Conservation (phyloP, 2,329 filamentous ascomycete species). For the Nakataea oryzae region DNA sequence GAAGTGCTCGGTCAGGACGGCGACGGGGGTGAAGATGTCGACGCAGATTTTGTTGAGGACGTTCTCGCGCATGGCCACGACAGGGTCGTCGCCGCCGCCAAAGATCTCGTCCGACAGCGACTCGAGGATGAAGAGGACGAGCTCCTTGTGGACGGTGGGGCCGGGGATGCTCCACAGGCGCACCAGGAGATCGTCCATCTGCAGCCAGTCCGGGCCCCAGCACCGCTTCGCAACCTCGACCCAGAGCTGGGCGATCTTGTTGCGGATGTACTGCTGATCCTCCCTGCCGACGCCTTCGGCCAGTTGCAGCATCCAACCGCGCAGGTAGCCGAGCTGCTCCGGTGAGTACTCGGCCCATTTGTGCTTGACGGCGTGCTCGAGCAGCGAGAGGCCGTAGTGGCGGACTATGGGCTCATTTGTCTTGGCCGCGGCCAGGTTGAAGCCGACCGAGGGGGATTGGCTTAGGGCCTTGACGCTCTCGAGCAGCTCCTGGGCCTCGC, state of each 20-base stretch:
- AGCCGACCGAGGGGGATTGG: conserved; percentile 78
- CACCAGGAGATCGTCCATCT: conserved; percentile 81
- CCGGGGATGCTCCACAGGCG: conserved; percentile 68
- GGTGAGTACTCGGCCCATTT: conserved; percentile 65
- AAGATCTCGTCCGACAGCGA: conserved; percentile 92
- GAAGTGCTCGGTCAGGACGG: conserved; percentile 65
- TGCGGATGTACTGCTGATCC: conserved; percentile 76
- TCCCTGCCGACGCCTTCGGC: conserved; percentile 58
- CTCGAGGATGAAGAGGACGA: conserved; percentile 82
- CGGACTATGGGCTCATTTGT: conserved; percentile 72
- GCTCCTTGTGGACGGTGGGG: conserved; percentile 60
- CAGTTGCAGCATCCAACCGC: conserved; percentile 69
- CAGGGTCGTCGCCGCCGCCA: conserved; percentile 69
- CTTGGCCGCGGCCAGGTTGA: conserved; percentile 66
- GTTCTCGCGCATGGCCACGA: conserved; percentile 72
- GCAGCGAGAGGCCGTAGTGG: conserved; percentile 85
- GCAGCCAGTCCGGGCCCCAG: conserved; percentile 88
- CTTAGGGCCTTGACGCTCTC: conserved; percentile 72
- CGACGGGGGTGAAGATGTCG: conserved; percentile 80
- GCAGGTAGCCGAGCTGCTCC: conserved; percentile 57
- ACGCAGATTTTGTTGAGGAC: conserved; percentile 82
- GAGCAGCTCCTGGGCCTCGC: conserved; percentile 75
- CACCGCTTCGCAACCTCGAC: conserved; percentile 86
- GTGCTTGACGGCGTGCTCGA: conserved; percentile 84
- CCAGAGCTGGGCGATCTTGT: conserved; percentile 93